Evolutionary conservation across 345 rosid species (phyloP), one percentile per base, ranked within the genome.

Genomic region (Pseudoturritis turrita): DNA sequence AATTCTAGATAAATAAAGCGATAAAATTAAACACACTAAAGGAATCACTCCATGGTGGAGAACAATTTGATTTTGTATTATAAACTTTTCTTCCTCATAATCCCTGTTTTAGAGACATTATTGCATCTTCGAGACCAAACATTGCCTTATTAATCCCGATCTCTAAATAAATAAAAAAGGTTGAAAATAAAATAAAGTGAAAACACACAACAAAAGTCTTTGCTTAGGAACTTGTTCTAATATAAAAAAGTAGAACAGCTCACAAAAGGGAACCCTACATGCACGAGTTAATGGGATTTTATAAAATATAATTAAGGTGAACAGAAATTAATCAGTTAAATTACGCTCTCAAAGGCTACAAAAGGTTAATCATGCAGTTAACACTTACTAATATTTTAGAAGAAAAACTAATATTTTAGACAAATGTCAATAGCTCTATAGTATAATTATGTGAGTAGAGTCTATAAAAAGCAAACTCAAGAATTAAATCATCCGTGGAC

Each of bases 181-280:
- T 22, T 43, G 14, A 55, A 55, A 23, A 11, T 25, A 69, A 22
- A 35, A 36, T 69, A 45, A 28, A n/a, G n/a, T n/a, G 53, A 53
- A 28, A n/a, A n/a, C n/a, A 37, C 23, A 28, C 60, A 71, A 29
- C 65, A 15, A 36, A 39, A 71, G 68, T 71, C 68, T 50, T 71
- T 71, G 68, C 75, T 71, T 71, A 19, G 75, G 61, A 29, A 61
- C 62, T 71, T 71, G 62, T 61, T 61, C 60, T 61, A 21, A 13
- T 9, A 28, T 50, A 37, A n/a, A 3, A 33, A 71, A 71, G 68
- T 52, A 19, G 44, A 50, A 39, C 15, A 39, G 0, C 31, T 49
- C 29, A 71, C 31, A 37, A 61, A 61, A 50, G 25, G 22, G 52
- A 39, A 39, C 43, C 75, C 61, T 71, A 61, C 35, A 39, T 61